Evolutionary conservation across 176 grass and related monocot species (phyloP).

Genomic region (Eleusine indica): DNA sequence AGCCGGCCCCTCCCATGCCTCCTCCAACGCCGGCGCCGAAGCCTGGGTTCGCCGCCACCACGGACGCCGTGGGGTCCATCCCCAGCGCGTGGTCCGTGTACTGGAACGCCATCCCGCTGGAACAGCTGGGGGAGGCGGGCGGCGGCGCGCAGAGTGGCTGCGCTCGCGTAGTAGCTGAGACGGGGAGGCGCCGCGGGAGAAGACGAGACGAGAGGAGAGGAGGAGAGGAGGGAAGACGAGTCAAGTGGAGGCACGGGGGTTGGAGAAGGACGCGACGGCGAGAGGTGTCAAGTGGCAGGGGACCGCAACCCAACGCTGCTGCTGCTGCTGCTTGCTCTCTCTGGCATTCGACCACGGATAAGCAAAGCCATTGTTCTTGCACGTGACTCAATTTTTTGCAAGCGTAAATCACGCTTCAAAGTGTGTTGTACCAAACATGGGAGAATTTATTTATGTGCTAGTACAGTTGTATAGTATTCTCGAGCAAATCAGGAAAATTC

Average conservation of each 20-base stretch:
- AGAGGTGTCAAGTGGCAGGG: neutral
- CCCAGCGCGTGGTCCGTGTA: slow-evolving; percentile 54
- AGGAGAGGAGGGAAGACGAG: neutral
- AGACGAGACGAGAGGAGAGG: neutral
- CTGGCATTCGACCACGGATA: neutral
- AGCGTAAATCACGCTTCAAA: neutral
- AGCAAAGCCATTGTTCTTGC: neutral
- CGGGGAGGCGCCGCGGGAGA: slow-evolving; percentile 18
- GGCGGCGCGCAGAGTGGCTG: neutral
- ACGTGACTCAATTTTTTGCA: slow-evolving; percentile 31
- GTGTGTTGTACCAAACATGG: neutral
- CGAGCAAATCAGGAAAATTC: neutral
- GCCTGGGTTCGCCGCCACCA: slow-evolving; percentile 26
- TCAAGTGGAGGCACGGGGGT: slow-evolving; percentile 27
- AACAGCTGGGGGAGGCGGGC: neutral
- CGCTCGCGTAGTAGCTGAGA: neutral
- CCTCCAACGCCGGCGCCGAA: slow-evolving; percentile 13
- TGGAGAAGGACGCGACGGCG: neutral
- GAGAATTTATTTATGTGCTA: neutral
- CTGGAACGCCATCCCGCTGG: slow-evolving; percentile 48
- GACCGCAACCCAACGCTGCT: neutral
- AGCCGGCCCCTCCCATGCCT: neutral
- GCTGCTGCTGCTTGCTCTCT: neutral
- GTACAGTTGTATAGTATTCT: neutral
- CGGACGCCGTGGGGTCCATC: slow-evolving; percentile 42